phyloP scores from a whole-genome alignment of 176 grass and related monocot genomes.

The Bonia amplexicaulis region DNA sequence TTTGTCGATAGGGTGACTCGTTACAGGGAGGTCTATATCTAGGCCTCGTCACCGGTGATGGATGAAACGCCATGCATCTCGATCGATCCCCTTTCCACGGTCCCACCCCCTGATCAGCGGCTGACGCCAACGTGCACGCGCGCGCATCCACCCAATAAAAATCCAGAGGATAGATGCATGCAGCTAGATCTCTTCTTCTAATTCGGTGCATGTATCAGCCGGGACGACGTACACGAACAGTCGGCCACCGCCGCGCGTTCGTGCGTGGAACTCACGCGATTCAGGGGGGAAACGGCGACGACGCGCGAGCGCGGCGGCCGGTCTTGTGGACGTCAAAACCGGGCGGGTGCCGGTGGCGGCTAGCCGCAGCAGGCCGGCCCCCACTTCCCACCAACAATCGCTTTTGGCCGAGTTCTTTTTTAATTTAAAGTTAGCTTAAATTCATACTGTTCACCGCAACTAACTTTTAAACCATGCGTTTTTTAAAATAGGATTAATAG shows the following conservation, averaged over 20 bases:
- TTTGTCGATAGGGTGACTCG: neutral
- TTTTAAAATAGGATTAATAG: no score
- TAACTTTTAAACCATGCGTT: no score
- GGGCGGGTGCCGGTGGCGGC: neutral
- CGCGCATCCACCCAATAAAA: neutral
- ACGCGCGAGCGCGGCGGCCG: neutral
- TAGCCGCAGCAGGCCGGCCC: neutral
- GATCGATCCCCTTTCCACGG: neutral
- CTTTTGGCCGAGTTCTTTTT: neutral
- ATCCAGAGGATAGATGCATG: neutral
- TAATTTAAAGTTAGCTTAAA: no score
- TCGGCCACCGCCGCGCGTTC: neutral
- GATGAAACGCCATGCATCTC: neutral
- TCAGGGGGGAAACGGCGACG: neutral
- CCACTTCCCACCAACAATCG: neutral
- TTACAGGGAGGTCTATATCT: neutral
- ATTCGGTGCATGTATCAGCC: neutral
- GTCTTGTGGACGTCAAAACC: neutral
- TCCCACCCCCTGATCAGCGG: neutral
- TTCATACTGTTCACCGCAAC: no score
- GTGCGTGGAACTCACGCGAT: slow-evolving; percentile 11
- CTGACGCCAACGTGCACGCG: neutral
- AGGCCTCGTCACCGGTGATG: neutral
- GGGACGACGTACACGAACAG: neutral
- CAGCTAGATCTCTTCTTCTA: neutral